phyloP scores from a whole-genome alignment of 2,329 filamentous ascomycete species.

The Calonectria pseudoturangicola region DNA sequence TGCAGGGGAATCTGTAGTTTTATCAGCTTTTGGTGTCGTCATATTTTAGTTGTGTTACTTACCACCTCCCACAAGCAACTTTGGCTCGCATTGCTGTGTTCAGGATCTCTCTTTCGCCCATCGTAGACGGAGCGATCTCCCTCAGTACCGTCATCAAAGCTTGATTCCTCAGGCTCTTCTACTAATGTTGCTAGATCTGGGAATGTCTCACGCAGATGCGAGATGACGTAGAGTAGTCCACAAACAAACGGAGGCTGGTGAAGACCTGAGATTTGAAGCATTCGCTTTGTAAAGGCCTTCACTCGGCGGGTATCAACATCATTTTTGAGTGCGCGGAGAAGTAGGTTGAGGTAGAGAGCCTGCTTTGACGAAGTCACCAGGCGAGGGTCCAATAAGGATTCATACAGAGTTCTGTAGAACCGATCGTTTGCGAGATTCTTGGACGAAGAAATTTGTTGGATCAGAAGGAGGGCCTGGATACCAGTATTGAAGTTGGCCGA shows the following conservation, averaged over 20 bases:
- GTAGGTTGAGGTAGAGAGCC: conserved; percentile 92
- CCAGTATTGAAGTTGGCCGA: conserved; percentile 99
- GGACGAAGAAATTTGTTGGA: conserved; percentile 90
- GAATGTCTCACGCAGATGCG: conserved; percentile 86
- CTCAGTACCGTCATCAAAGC: conserved; percentile 75
- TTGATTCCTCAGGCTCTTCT: conserved; percentile 84
- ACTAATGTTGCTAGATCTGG: conserved; percentile 86
- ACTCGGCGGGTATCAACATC: conserved; percentile 94
- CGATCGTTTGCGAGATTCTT: conserved; percentile 90
- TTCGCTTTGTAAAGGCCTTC: conserved; percentile 95
- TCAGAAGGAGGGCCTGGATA: conserved; percentile 94
- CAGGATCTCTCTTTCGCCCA: conserved; percentile 91
- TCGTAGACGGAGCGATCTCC: conserved; percentile 77
- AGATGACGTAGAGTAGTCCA: conserved; percentile 91
- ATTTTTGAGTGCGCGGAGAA: conserved; percentile 90
- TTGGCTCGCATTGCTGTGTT: conserved; percentile 93
- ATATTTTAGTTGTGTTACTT: conserved; percentile 56
- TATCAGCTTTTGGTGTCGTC: conserved; percentile 46
- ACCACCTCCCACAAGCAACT: conserved; percentile 96
- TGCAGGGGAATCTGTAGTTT: conserved; percentile 58
- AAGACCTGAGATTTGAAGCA: conserved; percentile 89
- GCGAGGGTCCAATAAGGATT: conserved; percentile 93
- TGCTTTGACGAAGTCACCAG: conserved; percentile 95
- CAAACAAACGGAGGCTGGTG: conserved; percentile 96
- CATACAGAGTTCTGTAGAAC: conserved; percentile 96